These are phyloP conservation scores for Metschnikowia aberdeeniae DNA, from an alignment of 805 yeast species.

Conservation along the genomic window DNA sequence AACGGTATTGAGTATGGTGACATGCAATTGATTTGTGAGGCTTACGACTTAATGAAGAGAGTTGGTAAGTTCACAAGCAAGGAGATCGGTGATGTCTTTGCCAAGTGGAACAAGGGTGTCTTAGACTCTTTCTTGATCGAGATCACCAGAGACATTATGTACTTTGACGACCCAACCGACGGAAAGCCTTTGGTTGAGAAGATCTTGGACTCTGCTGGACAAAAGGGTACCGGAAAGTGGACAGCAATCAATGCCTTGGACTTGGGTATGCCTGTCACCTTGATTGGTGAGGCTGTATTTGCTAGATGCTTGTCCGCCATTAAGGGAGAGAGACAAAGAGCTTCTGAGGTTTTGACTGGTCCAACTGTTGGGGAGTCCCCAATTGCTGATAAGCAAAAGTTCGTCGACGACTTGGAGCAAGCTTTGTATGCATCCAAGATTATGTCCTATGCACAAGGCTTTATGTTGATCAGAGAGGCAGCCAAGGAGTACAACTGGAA, in stretches of 20 bases:
- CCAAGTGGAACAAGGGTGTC: constrained; percentile 95
- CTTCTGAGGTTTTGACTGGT: constrained; percentile 75
- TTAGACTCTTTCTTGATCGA: constrained; percentile 95
- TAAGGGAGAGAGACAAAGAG: constrained; percentile 85
- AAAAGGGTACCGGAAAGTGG: constrained; percentile 99
- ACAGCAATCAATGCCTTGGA: constrained; percentile 97
- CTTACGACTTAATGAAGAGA: constrained; percentile 93
- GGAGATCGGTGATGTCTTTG: constrained; percentile 91
- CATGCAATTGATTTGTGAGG: constrained; percentile 98
- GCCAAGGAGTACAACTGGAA: constrained; percentile 96
- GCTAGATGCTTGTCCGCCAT: constrained; percentile 93
- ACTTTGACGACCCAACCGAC: constrained; percentile 78
- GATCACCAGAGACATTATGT: constrained; percentile 92
- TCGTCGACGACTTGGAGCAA: constrained; percentile 93
- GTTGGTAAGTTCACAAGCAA: constrained; percentile 84
- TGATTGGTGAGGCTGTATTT: constrained; percentile 98
- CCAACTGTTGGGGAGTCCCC: constrained; percentile 62
- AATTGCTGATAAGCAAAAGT: constrained; percentile 71
- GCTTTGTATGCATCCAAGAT: constrained; percentile 98
- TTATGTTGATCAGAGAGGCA: constrained; percentile 98
- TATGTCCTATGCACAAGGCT: constrained; percentile 98
- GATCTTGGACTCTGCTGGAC: constrained; percentile 96
- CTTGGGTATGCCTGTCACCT: constrained; percentile 96
- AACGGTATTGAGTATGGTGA: constrained; percentile 99
- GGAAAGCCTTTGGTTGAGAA: constrained; percentile 94